Evolutionary conservation across 805 yeast genomes (phyloP), one percentile per base, ranked within the genome.

Genomic region (Kluyveromyces starmeri): DNA sequence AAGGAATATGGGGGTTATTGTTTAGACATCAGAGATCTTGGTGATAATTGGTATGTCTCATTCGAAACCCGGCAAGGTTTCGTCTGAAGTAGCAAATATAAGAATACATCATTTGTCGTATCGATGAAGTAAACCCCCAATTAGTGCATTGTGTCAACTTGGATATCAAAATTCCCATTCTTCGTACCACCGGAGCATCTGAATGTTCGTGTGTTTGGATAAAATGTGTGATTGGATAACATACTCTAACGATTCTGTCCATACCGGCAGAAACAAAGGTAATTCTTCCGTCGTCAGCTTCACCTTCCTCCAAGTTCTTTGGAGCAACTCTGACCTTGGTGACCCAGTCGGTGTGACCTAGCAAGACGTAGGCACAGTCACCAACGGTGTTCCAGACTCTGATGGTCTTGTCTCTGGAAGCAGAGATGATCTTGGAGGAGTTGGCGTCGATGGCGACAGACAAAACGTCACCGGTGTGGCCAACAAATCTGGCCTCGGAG

Each of bases 21-120:
- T n/a, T n/a, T n/a, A 27, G 46, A 52, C 59, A 78, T 88, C 96
- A 88, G 96, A 83, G 95, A 86, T 86, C 96, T 84, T 86, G 96
- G 96, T 86, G 96, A 81, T 77, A 70, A 70, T 62, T 61, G 45
- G 64, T 70, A 78, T 79, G 95, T 89, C 96, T 92, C 98, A 89
- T 85, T 76, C 92, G 82, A 63, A 59, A 67, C 67, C 33, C n/a
- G 40, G 47, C 60, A 54, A 50, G 64, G 65, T 67, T 48, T 59
- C 80, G 85, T 89, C 98, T 74, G 96, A 89, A 89, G 98, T 89
- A 89, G 98, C 98, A 89, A 89, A 92, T 92, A 89, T 80, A 62
- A 56, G 53, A 43, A 58, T n/a, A 65, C 94, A 84, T 83, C 95
- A 83, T 73, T 56, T 73, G 63, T 50, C 47, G 36, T 26, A 7